Conservation (phyloP, 2,329 filamentous ascomycete species). For the Fusarium haematococcum region DNA sequence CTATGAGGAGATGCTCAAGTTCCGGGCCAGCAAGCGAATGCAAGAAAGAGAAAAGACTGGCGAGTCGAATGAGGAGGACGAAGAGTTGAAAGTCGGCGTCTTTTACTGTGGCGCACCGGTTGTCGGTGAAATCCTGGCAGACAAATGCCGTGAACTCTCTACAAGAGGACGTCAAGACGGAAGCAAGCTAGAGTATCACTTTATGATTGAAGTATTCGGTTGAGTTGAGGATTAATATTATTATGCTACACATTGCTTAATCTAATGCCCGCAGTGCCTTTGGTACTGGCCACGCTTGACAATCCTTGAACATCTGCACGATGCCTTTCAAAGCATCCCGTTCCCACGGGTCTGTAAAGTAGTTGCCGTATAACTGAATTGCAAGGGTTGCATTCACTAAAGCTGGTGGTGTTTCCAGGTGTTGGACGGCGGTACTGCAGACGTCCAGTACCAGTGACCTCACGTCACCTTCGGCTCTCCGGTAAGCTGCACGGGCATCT, state of each 20-base stretch:
- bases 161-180: conserved; percentile 63
- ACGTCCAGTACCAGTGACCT: conserved; percentile 30
- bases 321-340: conserved; percentile 30
- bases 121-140: conserved; percentile 66
- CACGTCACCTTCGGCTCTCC: conserved; percentile 27
- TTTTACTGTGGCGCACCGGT: conserved; percentile 68
- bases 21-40: conserved; percentile 40
- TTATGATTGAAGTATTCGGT: conserved; percentile 69
- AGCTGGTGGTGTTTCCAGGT: conserved; percentile 18
- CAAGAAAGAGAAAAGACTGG: neutral
- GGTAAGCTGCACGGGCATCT: conserved; percentile 26
- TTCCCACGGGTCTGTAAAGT: conserved; percentile 40
- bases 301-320: conserved; percentile 31
- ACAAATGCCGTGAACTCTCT: conserved; percentile 64
- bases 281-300: conserved; percentile 35
- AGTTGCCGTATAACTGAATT: conserved; percentile 33
- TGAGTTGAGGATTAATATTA: conserved; percentile 32
- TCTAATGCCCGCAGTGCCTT: conserved; percentile 15
- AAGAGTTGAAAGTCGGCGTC: conserved; percentile 62
- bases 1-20: conserved; percentile 63
- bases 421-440: conserved; percentile 33
- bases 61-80: conserved; percentile 32
- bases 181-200: conserved; percentile 65
- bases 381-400: conserved; percentile 32
- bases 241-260: neutral